Evolutionary conservation across 805 yeast genomes (phyloP).

Genomic region (Priceomyces carsonii): DNA sequence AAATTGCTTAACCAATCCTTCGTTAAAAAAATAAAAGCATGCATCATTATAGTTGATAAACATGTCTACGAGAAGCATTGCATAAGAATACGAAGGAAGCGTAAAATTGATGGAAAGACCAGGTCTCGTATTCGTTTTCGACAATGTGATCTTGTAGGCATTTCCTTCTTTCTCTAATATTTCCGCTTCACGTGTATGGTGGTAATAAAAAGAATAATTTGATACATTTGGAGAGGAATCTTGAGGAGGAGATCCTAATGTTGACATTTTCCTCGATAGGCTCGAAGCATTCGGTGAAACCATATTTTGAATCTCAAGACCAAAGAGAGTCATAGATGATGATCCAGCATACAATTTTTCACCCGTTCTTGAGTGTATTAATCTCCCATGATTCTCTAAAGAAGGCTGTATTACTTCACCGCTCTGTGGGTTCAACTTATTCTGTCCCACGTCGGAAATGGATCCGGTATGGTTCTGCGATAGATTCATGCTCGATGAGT

Average conservation of each 20-base stretch:
- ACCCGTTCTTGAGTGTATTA: slow-evolving; percentile 74
- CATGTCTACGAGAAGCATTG: slow-evolving; percentile 71
- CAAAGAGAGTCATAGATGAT: slow-evolving; percentile 80
- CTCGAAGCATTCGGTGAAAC: slow-evolving; percentile 36
- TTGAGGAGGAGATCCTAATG: slow-evolving; percentile 12
- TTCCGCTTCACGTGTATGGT: slow-evolving; percentile 48
- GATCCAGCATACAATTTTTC: slow-evolving; percentile 77
- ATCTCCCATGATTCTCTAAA: slow-evolving; percentile 67
- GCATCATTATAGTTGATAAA: slow-evolving; percentile 81
- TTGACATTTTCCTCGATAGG: too few relatives aligned
- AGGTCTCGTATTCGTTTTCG: slow-evolving; percentile 67
- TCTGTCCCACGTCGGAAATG: too few relatives aligned
- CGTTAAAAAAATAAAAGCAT: slow-evolving; percentile 81
- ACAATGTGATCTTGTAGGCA: slow-evolving; percentile 68
- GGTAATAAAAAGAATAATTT: not conserved
- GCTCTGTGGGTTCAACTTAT: not conserved
- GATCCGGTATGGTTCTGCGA: too few relatives aligned
- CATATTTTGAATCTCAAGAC: slow-evolving; percentile 72
- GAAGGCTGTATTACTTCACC: slow-evolving; percentile 67
- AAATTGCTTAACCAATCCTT: slow-evolving; percentile 71
- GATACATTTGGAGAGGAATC: slow-evolving; percentile 6
- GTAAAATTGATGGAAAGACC: slow-evolving; percentile 71
- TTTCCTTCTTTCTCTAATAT: slow-evolving; percentile 73
- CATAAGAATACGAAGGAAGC: slow-evolving; percentile 74
- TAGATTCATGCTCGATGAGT: too few relatives aligned